Percentiles rank a stretch among this genome's conserved stretches.
phyloP scores from a whole-genome alignment of 768 basidiomycete species.

The Lentinula sp. region DNA sequence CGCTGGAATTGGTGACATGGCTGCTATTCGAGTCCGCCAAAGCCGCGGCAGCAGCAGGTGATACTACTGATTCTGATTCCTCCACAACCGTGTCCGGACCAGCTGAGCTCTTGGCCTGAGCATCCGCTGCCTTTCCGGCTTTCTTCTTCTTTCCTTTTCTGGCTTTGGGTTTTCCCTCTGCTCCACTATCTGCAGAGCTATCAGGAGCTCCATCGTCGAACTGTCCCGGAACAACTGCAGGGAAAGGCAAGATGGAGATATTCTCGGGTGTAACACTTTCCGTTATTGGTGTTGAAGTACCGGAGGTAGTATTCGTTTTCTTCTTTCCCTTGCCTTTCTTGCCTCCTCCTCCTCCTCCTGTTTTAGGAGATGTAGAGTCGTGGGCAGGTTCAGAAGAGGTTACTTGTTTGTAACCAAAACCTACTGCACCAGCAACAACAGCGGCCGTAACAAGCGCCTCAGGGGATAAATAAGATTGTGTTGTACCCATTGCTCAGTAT shows the following conservation, averaged over 20 bases:
- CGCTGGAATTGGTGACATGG: background rate
- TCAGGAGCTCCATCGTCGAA: background rate
- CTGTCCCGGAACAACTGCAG: slow-evolving; percentile 3
- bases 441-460: slow-evolving; percentile 1
- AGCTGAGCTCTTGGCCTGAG: background rate
- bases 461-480: slow-evolving; percentile 5
- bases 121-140: background rate
- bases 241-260: background rate
- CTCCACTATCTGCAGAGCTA: background rate
- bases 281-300: background rate
- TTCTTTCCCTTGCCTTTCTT: slow-evolving; percentile 4
- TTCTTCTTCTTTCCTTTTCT: slow-evolving; percentile 6
- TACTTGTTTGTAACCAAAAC: slow-evolving; percentile 1
- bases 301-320: background rate
- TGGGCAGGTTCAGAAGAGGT: background rate
- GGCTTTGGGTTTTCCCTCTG: background rate
- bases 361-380: background rate
- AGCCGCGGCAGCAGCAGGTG: background rate
- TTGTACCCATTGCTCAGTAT: background rate
- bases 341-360: background rate
- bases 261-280: background rate
- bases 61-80: background rate
- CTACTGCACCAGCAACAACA: slow-evolving; percentile 3
- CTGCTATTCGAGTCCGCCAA: background rate
- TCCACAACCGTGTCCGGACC: background rate